Evolutionary conservation across 2,329 filamentous ascomycete genomes (phyloP).

Genomic region (Tothia fuscella): DNA sequence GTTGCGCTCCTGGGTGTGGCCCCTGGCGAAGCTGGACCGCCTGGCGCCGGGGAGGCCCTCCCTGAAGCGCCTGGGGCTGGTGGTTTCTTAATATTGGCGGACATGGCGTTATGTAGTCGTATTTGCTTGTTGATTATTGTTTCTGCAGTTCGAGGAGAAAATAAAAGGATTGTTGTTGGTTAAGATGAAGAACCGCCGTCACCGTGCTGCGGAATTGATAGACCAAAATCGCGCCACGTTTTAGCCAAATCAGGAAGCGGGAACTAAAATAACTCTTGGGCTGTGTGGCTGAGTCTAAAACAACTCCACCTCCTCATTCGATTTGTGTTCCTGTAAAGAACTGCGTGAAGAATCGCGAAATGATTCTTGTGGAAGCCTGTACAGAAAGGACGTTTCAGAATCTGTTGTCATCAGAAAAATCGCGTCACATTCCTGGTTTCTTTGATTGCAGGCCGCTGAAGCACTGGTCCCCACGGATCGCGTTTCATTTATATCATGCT

Average conservation of each 20-base stretch:
- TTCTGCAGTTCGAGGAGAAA: background rate
- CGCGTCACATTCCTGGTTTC: no score
- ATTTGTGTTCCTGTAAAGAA: no score
- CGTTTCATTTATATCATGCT: no score
- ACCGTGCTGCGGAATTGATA: background rate
- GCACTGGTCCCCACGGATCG: no score
- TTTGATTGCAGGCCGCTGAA: no score
- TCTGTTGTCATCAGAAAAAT: no score
- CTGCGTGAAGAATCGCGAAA: no score
- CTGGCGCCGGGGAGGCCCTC: constrained; percentile 16
- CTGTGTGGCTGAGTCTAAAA: background rate
- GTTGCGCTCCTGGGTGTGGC: constrained; percentile 22
- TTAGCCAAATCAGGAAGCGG: background rate
- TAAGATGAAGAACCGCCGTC: background rate
- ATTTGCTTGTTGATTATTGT: no score
- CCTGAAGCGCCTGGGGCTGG: constrained; percentile 22
- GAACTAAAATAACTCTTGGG: background rate
- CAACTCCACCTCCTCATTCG: no score
- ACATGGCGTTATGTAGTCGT: no score
- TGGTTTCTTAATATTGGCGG: constrained; percentile 18
- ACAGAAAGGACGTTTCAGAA: no score
- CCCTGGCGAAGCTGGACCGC: constrained; percentile 22
- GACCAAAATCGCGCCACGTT: background rate
- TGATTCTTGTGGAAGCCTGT: no score
- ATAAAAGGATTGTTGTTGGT: background rate